These are phyloP conservation scores for Rhodotorula diobovata DNA, from an alignment of 768 basidiomycete species.

Conservation along the genomic window DNA sequence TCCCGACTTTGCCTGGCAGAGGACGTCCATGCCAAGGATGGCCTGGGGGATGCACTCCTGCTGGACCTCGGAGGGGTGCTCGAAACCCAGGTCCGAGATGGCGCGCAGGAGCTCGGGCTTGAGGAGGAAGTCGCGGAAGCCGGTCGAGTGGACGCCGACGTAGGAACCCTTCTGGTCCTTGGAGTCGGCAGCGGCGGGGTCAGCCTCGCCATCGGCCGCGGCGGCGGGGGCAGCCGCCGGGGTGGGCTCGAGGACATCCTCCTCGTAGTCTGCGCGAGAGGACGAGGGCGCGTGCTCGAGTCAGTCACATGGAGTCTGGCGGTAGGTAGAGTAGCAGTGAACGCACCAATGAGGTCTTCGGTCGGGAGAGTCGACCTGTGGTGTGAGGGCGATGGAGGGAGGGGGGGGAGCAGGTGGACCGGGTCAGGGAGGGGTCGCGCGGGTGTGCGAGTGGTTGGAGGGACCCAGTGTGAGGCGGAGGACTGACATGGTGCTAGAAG, in stretches of 20 bases:
- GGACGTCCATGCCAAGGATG: conserved; percentile 97
- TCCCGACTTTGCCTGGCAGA: conserved; percentile 99
- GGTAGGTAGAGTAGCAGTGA: background rate
- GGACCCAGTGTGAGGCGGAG: background rate
- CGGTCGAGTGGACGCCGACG: conserved; percentile 98
- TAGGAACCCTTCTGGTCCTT: conserved; percentile 61
- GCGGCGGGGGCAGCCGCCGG: conserved; percentile 10
- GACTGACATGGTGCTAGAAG: background rate
- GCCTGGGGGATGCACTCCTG: conserved; percentile 99
- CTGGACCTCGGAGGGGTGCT: conserved; percentile 99
- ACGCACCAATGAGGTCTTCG: conserved; percentile 30
- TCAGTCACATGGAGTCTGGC: background rate
- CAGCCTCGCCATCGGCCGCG: conserved; percentile 14
- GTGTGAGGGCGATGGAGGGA: background rate
- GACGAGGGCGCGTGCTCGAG: background rate
- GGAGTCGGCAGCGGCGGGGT: conserved; percentile 21
- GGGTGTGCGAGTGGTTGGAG: too few relatives aligned
- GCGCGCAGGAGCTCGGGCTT: conserved; percentile 95
- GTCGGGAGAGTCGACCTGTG: conserved; percentile 16
- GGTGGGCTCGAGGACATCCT: conserved; percentile 24
- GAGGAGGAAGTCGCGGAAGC: conserved; percentile 96
- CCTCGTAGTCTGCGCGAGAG: conserved; percentile 34
- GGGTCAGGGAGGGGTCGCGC: background rate
- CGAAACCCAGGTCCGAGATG: conserved; percentile 98
- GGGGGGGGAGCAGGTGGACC: too few relatives aligned